Base-by-base conservation (phyloP, 106 monocot genomes). In the Phalaenopsis equestris region DNA sequence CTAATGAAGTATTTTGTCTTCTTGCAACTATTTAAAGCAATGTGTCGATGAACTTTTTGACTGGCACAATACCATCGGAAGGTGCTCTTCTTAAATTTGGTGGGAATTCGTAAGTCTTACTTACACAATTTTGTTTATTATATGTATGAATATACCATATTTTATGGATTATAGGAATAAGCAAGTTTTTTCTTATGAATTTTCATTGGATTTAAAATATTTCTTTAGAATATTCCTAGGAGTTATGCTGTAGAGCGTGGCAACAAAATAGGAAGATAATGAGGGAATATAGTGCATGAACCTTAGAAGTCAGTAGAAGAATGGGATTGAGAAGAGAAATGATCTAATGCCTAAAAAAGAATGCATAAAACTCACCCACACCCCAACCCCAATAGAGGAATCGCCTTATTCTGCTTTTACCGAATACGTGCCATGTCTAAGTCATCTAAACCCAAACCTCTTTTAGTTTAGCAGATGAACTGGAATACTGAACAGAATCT, bases 1-100 rank as follows among this genome's bases (percentile, higher is more conserved):
- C 17, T 78, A 39, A 55, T 55, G 76, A 45, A 41, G 68, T 5
- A 3, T 48, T 37, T 74, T 15, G 55, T 76, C 14, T 42, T 76
- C 11, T 42, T 73, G 30, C 48, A 30, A 58, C 46, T 72, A 79
- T 39, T 78, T 79, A 81, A 79, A 95, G 95, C 82, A 95, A 95
- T 89, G 87, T 81, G 2, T 95, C 95, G 21, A 91, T 84, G 82
- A 95, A 95, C 82, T 95, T 95, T 83, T 82, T 95, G 81, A 84
- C 86, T 82, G 95, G 95, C 85, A 76, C 80, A 72, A 91, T 95
- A 84, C 91, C 95, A 82, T 78, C 86, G 64, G 87, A 89, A 7
- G 95, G 93, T 24, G 78, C 82, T 55, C 89, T 95, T 41, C 16
- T 77, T 67, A 89, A 67, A 79, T 95, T 95, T 81, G 80, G 81